A percentile compares a stretch with the other conserved stretches of the same genome.
These are phyloP conservation scores for Penicillium antarcticum DNA, from an alignment of 495 filamentous ascomycete species.

Conservation along the genomic window DNA sequence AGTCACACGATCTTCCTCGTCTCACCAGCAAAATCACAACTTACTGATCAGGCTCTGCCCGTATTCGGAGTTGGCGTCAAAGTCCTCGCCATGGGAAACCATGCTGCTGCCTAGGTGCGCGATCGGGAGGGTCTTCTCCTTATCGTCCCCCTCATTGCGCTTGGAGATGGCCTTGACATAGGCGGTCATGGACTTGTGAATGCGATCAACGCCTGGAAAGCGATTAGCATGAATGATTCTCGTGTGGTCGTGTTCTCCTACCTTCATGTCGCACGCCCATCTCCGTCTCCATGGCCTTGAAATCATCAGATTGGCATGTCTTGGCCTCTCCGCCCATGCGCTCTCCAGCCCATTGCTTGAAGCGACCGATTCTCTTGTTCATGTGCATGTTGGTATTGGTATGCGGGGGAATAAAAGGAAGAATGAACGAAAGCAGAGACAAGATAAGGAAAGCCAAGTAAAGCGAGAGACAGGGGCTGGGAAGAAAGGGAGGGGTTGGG, in stretches of 20 bases:
- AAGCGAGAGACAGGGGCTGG: constrained; percentile 9
- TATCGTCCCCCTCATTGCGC: constrained; percentile 77
- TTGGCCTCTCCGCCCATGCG: constrained; percentile 93
- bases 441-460: neutral
- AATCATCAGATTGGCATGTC: constrained; percentile 85
- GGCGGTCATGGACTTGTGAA: constrained; percentile 82
- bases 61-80: constrained; percentile 87
- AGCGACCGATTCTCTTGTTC: constrained; percentile 92
- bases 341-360: constrained; percentile 98
- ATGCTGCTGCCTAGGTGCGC: constrained; percentile 82
- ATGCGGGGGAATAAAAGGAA: neutral
- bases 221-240: constrained; percentile 2
- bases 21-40: constrained; percentile 18
- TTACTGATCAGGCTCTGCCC: constrained; percentile 81
- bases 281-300: constrained; percentile 88
- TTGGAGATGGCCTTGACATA: constrained; percentile 93
- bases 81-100: constrained; percentile 90
- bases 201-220: constrained; percentile 76
- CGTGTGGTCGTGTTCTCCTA: constrained; percentile 32
- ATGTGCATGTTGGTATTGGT: constrained; percentile 66
- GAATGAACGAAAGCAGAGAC: constrained; percentile 6
- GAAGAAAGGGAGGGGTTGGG: constrained; percentile 12
- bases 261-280: constrained; percentile 92
- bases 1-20: constrained; percentile 4
- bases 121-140: constrained; percentile 79